A percentile compares a stretch with the other conserved stretches of the same genome.
These are phyloP conservation scores for Cyberlindnera xishuangbannaensis DNA, from an alignment of 805 yeast species.

Conservation along the genomic window DNA sequence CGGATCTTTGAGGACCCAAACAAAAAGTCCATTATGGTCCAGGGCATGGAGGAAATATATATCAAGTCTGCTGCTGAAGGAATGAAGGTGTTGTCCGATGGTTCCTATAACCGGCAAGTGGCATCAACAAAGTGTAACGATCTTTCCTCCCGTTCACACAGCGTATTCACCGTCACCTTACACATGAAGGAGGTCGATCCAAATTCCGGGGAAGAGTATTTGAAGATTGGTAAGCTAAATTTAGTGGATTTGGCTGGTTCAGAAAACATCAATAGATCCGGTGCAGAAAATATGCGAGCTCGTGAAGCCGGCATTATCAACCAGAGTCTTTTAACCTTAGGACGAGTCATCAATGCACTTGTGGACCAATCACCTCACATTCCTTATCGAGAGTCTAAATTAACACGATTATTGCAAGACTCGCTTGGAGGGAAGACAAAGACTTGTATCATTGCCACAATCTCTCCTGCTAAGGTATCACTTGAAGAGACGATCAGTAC, in stretches of 20 bases:
- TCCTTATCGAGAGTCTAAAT: slow-evolving; percentile 80
- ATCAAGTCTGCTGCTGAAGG: slow-evolving; percentile 48
- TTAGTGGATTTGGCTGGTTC: slow-evolving; percentile 94
- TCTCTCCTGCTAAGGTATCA: slow-evolving; percentile 71
- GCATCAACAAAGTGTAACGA: slow-evolving; percentile 78
- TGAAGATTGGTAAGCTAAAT: slow-evolving; percentile 62
- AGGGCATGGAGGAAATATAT: slow-evolving; percentile 52
- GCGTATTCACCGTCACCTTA: slow-evolving; percentile 67
- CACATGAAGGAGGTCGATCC: slow-evolving; percentile 46
- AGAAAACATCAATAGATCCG: slow-evolving; percentile 78
- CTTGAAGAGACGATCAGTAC: slow-evolving; percentile 76
- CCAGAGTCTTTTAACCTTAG: slow-evolving; percentile 77
- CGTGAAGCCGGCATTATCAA: slow-evolving; percentile 90
- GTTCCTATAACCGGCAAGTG: slow-evolving; percentile 60
- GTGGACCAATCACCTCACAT: slow-evolving; percentile 63
- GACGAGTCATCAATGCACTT: slow-evolving; percentile 75
- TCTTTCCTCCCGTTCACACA: slow-evolving; percentile 72
- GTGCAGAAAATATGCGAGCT: slow-evolving; percentile 78
- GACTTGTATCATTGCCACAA: slow-evolving; percentile 77
- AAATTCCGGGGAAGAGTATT: slow-evolving; percentile 42
- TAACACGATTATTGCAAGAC: slow-evolving; percentile 73
- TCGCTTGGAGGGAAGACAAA: slow-evolving; percentile 81
- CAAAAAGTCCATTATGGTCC: slow-evolving; percentile 42
- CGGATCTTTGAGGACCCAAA: slow-evolving; percentile 44
- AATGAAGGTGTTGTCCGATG: slow-evolving; percentile 44